A percentile compares a stretch with the other conserved stretches of the same genome.
Evolutionary conservation across 345 rosid species (phyloP).

Genomic region (Rhodamnia argentea): DNA sequence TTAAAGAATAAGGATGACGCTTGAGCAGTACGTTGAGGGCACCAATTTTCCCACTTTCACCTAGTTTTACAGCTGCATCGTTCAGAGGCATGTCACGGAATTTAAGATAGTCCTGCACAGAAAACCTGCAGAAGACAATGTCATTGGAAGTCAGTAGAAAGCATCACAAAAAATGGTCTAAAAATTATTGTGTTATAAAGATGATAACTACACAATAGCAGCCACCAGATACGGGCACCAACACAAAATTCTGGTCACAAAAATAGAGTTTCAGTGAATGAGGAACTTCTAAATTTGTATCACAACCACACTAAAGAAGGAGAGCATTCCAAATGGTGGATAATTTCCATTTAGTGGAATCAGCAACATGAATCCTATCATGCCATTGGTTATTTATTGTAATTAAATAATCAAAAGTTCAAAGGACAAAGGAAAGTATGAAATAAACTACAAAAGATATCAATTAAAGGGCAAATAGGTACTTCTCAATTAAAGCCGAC

Average conservation of each 20-base stretch:
- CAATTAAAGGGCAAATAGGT: neutral
- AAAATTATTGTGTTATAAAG: neutral
- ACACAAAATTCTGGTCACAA: neutral
- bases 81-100: constrained; percentile 60
- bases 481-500: neutral
- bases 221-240: neutral
- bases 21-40: constrained; percentile 85
- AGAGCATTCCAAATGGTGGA: neutral
- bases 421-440: neutral
- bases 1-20: constrained; percentile 85
- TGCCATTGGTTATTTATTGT: neutral
- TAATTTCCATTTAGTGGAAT: neutral
- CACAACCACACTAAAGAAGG: neutral
- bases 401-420: neutral
- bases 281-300: neutral
- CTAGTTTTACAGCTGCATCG: constrained; percentile 64
- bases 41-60: constrained; percentile 94
- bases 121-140: constrained; percentile 59
- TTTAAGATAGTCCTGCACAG: constrained; percentile 74
- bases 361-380: neutral
- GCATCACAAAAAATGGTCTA: neutral
- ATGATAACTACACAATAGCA: neutral
- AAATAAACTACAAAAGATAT: too few relatives aligned
- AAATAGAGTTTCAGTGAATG: neutral
- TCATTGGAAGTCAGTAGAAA: constrained; percentile 36